Evolutionary conservation across 1,284 basidiomycete species (phyloP).

Genomic region (Earliella scabrosa): DNA sequence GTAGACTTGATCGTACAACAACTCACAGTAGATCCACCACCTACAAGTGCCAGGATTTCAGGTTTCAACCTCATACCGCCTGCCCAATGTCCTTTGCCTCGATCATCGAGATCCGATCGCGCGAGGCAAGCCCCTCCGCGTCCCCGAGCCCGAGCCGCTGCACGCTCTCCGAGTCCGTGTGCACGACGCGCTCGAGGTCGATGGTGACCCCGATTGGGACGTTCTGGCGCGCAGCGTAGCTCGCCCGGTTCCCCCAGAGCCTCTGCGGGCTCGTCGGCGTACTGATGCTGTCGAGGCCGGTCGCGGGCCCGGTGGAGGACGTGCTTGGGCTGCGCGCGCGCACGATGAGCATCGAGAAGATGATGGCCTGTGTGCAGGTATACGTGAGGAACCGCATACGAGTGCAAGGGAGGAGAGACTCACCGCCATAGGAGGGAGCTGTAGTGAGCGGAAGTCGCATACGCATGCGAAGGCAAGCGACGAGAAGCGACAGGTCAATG

Average conservation of each 20-base stretch:
- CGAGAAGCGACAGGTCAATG: no score
- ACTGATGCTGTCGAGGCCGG: background rate
- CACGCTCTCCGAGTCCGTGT: background rate
- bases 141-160: background rate
- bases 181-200: constrained; percentile 5
- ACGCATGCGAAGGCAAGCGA: background rate
- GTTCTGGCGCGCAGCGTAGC: background rate
- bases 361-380: no score
- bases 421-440: background rate
- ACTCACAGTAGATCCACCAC: no score
- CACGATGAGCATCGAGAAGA: constrained; percentile 2
- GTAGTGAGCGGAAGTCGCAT: background rate
- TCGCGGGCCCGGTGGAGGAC: background rate
- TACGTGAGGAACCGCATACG: no score
- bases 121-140: background rate
- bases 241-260: background rate
- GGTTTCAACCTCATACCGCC: no score
- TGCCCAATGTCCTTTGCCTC: background rate
- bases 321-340: background rate
- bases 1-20: no score
- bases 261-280: no score
- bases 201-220: background rate
- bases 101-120: background rate
- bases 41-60: no score
- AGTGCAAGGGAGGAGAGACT: background rate